Evolutionary conservation across 345 rosid species (phyloP), one percentile per base, ranked within the genome.

Genomic region (Orychophragmus violaceus): DNA sequence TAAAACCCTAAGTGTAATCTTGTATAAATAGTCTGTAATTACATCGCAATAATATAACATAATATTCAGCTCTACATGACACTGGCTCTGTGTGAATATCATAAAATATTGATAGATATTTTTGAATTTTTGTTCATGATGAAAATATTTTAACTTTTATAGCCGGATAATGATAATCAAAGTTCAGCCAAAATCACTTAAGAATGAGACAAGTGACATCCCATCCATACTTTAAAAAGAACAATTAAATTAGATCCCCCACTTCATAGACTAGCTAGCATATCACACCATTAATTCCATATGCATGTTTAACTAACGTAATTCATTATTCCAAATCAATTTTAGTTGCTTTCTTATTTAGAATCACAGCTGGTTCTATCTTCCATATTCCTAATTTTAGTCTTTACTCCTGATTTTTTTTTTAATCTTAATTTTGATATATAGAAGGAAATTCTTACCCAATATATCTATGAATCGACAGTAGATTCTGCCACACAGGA

Each of bases 171-270:
- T 52, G 12, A 6, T 52, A 24, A 64, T 51, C 18, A 52, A 37
- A 39, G 17, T 36, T 65, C 4, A 16, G 46, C 14, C 22, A n/a
- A 35, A 52, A 49, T 46, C 44, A 63, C 21, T 63, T 33, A n/a
- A 36, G 46, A 60, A 25, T 27, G 25, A 42, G 65, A 41, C 37
- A 42, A 63, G 58, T 46, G 56, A 49, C 56, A 63, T 63, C 58
- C n/a, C 55, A 49, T 63, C 64, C 36, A 23, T 50, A 23, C 50
- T 44, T 44, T 46, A 2, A 45, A 46, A 46, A 17, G 39, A 61
- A 30, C 39, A 42, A 42, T 17, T 22, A 59, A 9, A 30, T 4
- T 44, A 44, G 5, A 48, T 9, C n/a, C n/a, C 52, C 49, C 22
- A 44, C 49, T 45, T 19, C 54, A 35, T 7, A 23, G 12, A n/a